Percentiles rank a stretch among this genome's conserved stretches.
These are phyloP conservation scores for Tylopilus subfusipes DNA, from an alignment of 768 basidiomycete species.

Conservation along the genomic window DNA sequence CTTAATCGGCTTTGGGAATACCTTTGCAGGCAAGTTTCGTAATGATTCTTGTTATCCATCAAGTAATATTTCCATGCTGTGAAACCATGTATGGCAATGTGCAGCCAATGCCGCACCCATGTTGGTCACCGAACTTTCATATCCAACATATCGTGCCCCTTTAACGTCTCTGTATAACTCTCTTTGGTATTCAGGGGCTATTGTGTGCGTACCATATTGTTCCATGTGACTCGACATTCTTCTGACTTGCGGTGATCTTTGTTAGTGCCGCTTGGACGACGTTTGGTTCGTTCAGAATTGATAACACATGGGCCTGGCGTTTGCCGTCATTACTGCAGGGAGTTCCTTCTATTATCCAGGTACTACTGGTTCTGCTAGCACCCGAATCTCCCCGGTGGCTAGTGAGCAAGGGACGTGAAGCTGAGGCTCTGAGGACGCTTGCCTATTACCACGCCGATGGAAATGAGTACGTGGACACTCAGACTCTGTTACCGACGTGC, in stretches of 20 bases:
- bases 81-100: background rate
- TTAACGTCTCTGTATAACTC: constrained; percentile 79
- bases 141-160: constrained; percentile 75
- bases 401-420: constrained; percentile 68
- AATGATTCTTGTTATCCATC: background rate
- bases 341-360: constrained; percentile 64
- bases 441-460: constrained; percentile 84
- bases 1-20: constrained; percentile 73
- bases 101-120: constrained; percentile 71
- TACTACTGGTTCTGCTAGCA: constrained; percentile 60
- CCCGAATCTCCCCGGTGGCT: constrained; percentile 87
- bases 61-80: background rate
- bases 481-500: background rate
- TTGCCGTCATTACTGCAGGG: constrained; percentile 73
- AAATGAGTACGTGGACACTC: constrained; percentile 42
- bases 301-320: constrained; percentile 75
- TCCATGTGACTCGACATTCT: background rate
- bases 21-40: constrained; percentile 53
- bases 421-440: constrained; percentile 61
- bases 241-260: background rate
- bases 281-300: constrained; percentile 73
- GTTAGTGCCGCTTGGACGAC: constrained; percentile 73
- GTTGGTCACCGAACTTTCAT: constrained; percentile 79
- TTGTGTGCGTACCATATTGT: constrained; percentile 45
- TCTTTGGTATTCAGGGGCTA: constrained; percentile 85